phyloP scores from a whole-genome alignment of 139 green algal species.

The Picochlorum sp. region DNA sequence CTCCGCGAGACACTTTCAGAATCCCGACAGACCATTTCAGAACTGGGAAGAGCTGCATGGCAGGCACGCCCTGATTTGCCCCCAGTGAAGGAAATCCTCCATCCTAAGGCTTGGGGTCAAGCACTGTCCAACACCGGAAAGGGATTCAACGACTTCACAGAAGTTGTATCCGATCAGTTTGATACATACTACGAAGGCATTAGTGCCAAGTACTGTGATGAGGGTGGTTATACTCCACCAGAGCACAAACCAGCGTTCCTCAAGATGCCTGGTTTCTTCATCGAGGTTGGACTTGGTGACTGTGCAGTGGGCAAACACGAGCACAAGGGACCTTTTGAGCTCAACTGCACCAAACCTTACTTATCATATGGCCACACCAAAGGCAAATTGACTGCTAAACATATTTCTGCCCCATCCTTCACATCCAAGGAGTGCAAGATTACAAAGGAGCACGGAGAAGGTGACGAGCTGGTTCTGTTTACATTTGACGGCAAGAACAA shows the following conservation, averaged over 20 bases:
- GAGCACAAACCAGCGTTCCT: constrained; percentile 14
- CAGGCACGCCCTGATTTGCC: neutral
- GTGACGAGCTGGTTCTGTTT: constrained; percentile 21
- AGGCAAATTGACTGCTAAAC: constrained; percentile 12
- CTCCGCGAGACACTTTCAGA: neutral
- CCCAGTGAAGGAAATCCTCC: neutral
- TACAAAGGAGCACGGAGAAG: constrained; percentile 16
- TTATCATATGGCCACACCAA: neutral
- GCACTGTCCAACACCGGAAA: neutral
- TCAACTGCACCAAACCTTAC: constrained; percentile 14
- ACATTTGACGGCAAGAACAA: constrained; percentile 19
- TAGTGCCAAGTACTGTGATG: neutral
- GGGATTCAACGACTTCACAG: neutral
- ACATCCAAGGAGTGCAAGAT: constrained; percentile 22
- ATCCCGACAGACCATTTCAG: neutral
- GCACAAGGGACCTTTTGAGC: neutral
- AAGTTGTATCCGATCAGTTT: neutral
- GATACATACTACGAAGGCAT: neutral
- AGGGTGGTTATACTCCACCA: neutral
- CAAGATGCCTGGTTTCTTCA: neutral
- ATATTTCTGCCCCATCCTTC: constrained; percentile 2
- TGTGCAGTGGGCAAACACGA: constrained; percentile 1
- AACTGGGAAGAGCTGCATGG: neutral
- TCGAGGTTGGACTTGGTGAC: constrained; percentile 9
- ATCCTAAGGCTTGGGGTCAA: neutral